Evolutionary conservation across 306 rosid genomes (phyloP).

Genomic region (Glycine soja): DNA sequence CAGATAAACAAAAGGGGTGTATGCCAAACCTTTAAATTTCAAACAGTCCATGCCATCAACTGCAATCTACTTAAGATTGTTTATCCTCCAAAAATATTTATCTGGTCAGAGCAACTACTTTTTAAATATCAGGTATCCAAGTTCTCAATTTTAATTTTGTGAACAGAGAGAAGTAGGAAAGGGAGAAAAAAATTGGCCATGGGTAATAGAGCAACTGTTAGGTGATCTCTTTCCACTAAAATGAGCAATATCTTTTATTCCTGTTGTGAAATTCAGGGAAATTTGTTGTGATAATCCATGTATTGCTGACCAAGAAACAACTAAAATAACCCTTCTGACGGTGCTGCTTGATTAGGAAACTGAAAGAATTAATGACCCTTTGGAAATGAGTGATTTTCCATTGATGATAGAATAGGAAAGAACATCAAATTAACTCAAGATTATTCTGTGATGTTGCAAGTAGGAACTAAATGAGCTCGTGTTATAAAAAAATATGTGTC

Average conservation of each 20-base stretch:
- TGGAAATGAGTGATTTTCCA: neutral
- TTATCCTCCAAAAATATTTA: neutral
- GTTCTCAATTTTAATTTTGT: neutral
- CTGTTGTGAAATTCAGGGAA: neutral
- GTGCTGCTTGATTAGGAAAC: neutral
- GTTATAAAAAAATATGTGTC: neutral
- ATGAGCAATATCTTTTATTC: neutral
- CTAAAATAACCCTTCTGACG: neutral
- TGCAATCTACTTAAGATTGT: neutral
- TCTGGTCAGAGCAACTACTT: neutral
- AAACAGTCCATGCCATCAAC: neutral
- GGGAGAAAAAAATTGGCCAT: neutral
- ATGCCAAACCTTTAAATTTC: neutral
- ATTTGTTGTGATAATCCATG: neutral
- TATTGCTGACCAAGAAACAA: neutral
- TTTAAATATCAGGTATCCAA: neutral
- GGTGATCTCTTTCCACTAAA: neutral
- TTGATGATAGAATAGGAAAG: neutral
- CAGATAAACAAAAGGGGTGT: neutral
- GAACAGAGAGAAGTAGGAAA: neutral
- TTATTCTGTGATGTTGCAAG: neutral
- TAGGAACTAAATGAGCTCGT: neutral
- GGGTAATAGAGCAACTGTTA: neutral
- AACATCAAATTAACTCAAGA: neutral
- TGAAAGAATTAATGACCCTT: neutral